Base-by-base conservation (phyloP, 768 basidiomycete species). In the Rhizopogon roseolus region DNA sequence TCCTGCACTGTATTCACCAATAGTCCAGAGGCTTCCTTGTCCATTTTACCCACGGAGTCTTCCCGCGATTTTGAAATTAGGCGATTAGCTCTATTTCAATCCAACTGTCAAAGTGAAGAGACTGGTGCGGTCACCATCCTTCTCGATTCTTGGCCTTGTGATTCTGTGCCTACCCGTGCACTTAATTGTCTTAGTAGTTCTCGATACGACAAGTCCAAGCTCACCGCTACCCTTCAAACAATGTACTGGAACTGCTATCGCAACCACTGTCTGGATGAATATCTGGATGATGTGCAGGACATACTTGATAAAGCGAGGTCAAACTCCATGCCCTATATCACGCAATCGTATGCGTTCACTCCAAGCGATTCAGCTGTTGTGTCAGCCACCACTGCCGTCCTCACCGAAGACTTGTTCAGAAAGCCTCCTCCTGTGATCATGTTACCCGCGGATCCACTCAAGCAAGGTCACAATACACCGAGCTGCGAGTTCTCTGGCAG, bases 181-280 rank as follows among this genome's bases (percentile, higher is more conserved):
- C n/a, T 56, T 9, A 14, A 19, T 13, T 49, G 36, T 10, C 51
- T 58, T n/a, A 34, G 50, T 32, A 2, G 8, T 22, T 38, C 51
- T 8, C 38, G 40, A 13, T 57, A 55, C 6, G 40, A 63, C 19
- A 27, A 52, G 5, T 8, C 34, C n/a, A 28, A 1, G 7, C 28
- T 64, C n/a, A 16, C 8, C 1, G 2, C 41, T 11, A 28, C 34
- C 9, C 28, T 58, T 29, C 36, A 46, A 8, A 9, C 14, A 9
- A 4, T 49, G 17, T 64, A 61, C 37, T 36, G 41, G 3, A 57
- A 60, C 42, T 59, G 61, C 27, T 62, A 57, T 49, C 54, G 45
- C 36, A 62, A 62, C 37, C 13, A 41, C 37, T 37, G 46, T n/a
- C 52, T 63, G 7, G 39, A 43, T 50, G 25, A 42, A 32, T 56